These are phyloP conservation scores for Euryodendron excelsum DNA, from an alignment of 148 eudicot genomes.

Conservation along the genomic window DNA sequence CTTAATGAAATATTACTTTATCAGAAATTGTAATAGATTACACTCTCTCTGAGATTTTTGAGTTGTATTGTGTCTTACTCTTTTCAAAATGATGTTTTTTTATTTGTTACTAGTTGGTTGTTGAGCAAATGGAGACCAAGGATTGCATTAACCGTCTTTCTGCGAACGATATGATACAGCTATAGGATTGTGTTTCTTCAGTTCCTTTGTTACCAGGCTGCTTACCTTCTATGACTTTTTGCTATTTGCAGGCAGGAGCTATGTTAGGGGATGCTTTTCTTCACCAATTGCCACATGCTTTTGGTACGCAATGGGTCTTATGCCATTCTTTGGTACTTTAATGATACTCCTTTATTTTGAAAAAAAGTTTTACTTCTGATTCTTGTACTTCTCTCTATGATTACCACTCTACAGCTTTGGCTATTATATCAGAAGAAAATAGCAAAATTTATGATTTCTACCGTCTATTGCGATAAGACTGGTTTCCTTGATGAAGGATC, in stretches of 20 bases:
- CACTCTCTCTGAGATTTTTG: too few relatives aligned
- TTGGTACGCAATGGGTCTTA: conserved; percentile 39
- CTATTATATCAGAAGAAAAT: neutral
- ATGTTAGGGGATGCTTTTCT: conserved; percentile 98
- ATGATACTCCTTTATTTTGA: neutral
- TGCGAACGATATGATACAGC: neutral
- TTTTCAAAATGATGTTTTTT: neutral
- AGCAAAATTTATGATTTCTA: neutral
- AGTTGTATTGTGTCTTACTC: neutral
- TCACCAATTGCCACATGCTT: conserved; percentile 97
- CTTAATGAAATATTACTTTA: too few relatives aligned
- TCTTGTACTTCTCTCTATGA: neutral
- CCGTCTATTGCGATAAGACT: neutral
- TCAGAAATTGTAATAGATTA: too few relatives aligned
- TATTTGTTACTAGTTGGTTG: neutral
- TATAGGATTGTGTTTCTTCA: neutral
- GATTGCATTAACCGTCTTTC: neutral
- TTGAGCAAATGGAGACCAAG: neutral
- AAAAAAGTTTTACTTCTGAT: neutral
- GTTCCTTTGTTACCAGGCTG: neutral
- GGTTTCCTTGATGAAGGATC: neutral
- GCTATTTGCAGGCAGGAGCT: conserved; percentile 87
- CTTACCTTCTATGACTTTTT: conserved; percentile 16
- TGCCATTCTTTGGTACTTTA: conserved; percentile 13
- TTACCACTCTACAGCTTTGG: neutral